Evolutionary conservation across 495 filamentous ascomycete genomes (phyloP), one percentile per base, ranked within the genome.

Genomic region (Terfezia boudieri): DNA sequence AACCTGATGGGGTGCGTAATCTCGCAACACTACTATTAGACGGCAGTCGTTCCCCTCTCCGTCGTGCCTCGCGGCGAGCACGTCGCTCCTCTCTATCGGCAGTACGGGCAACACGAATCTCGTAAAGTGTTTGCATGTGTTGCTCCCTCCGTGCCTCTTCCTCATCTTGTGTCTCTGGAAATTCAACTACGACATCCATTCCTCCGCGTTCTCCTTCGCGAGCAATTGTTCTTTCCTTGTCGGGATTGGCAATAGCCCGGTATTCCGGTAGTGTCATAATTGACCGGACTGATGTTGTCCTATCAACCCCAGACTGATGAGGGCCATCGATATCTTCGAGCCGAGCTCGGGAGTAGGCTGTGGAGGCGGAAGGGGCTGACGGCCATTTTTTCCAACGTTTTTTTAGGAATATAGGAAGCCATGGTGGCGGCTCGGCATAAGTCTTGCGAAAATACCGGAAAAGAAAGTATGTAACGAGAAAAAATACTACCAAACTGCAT

Each of bases 241-340:
- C 78, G 41, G 77, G 77, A 9, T 60, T 70, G 4, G 70, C 67
- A 14, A 62, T 49, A 0, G 71, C 68, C 1, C 76, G 73, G 68
- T 98, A 98, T 5, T 81, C 73, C 0, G 90, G 90, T 6, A 98
- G 70, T 0, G 90, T 95, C 73, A 94, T 92, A 50, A 96, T 79
- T 7, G 85, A 92, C 57, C 90, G 80, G 26, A 96, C 72, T 7
- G 83, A 90, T 0, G 85, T 86, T 59, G 88, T 82, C 43, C 90
- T 81, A 60, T 85, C 83, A 14, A 94, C 76, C 41, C 12, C 26
- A 14, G 41, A 9, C 4, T 46, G 12, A 14, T 1, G 41, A 46
- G 14, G 12, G 0, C 14, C 41, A 14, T 46, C 41, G 2, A 69
- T 73, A 23, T 51, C 48, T 38, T 50, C 48, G 53, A 43, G 50